These are phyloP conservation scores for Aspergillus funiculosus DNA, from an alignment of 495 filamentous ascomycete genomes.

Conservation along the genomic window DNA sequence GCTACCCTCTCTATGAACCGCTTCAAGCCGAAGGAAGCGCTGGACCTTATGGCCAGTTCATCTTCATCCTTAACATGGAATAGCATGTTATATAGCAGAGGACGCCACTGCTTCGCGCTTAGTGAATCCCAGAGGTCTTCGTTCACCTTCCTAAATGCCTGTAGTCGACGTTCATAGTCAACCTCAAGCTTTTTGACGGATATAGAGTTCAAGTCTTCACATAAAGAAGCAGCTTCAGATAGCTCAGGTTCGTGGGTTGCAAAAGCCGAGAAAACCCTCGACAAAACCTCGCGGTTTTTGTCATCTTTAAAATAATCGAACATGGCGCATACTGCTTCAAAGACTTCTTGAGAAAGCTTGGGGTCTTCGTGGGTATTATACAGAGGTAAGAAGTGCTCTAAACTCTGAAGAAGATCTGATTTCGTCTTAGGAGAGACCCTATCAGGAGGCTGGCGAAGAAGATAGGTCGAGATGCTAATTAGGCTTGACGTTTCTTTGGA, in stretches of 20 bases:
- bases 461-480: slow-evolving; percentile 67
- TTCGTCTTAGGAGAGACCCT: slow-evolving; percentile 80
- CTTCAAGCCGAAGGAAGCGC: slow-evolving; percentile 72
- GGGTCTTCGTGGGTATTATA: slow-evolving; percentile 47
- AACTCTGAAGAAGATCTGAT: slow-evolving; percentile 63
- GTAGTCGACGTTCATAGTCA: slow-evolving; percentile 74
- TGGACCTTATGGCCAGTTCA: slow-evolving; percentile 79
- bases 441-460: slow-evolving; percentile 76
- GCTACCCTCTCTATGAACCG: slow-evolving; percentile 65
- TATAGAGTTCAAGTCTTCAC: slow-evolving; percentile 74
- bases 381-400: slow-evolving; percentile 69
- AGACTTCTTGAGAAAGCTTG: slow-evolving; percentile 44
- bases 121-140: slow-evolving; percentile 47
- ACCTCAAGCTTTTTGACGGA: slow-evolving; percentile 62
- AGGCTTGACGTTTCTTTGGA: slow-evolving; percentile 65
- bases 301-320: slow-evolving; percentile 86
- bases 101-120: slow-evolving; percentile 75
- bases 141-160: slow-evolving; percentile 71
- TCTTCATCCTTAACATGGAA: slow-evolving; percentile 83
- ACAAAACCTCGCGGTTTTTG: slow-evolving; percentile 62
- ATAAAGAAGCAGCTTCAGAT: slow-evolving; percentile 61
- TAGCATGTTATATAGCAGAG: slow-evolving; percentile 85
- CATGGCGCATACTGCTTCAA: slow-evolving; percentile 61
- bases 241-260: slow-evolving; percentile 56
- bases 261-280: slow-evolving; percentile 64